Evolutionary conservation across 129 eudicot species (phyloP).

Genomic region (Pseudognaphalium luteoalbum): DNA sequence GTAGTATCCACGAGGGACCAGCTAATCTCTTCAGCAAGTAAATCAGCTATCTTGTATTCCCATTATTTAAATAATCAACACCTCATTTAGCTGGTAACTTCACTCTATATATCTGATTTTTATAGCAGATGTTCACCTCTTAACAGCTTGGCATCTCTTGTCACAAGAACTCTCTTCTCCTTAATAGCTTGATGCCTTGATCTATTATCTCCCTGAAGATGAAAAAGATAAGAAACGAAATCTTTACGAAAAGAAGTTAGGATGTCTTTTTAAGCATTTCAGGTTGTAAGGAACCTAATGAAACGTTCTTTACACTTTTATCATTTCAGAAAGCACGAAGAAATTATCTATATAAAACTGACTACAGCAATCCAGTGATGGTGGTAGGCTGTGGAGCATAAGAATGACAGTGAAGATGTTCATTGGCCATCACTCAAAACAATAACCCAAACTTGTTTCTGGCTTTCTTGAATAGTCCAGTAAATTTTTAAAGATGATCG

Average conservation of each 20-base stretch:
- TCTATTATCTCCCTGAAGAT: slow-evolving; percentile 76
- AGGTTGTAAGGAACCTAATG: too few species aligned
- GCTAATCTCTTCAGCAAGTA: slow-evolving; percentile 6
- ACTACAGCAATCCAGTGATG: background rate
- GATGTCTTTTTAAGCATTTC: background rate
- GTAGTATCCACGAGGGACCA: background rate
- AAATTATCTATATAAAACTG: background rate
- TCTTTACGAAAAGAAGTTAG: background rate
- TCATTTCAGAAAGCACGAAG: background rate
- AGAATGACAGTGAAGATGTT: slow-evolving; percentile 12
- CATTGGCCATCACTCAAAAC: background rate
- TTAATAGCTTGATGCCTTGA: slow-evolving; percentile 71
- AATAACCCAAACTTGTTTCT: background rate
- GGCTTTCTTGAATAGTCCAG: too few species aligned
- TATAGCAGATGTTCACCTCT: slow-evolving; percentile 73
- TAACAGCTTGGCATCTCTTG: slow-evolving; percentile 92
- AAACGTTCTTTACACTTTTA: background rate
- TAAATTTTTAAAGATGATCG: background rate
- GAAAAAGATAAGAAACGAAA: background rate
- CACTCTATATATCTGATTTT: slow-evolving; percentile 85
- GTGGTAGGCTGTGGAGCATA: slow-evolving; percentile 21
- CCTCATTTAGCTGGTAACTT: slow-evolving; percentile 89
- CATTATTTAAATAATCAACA: slow-evolving; percentile 26
- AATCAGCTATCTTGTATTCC: slow-evolving; percentile 4
- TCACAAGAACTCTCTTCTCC: slow-evolving; percentile 85